Percentiles rank a stretch among this genome's conserved stretches.
phyloP scores from a whole-genome alignment of 805 yeast species.

The Yarrowia phangngaensis region DNA sequence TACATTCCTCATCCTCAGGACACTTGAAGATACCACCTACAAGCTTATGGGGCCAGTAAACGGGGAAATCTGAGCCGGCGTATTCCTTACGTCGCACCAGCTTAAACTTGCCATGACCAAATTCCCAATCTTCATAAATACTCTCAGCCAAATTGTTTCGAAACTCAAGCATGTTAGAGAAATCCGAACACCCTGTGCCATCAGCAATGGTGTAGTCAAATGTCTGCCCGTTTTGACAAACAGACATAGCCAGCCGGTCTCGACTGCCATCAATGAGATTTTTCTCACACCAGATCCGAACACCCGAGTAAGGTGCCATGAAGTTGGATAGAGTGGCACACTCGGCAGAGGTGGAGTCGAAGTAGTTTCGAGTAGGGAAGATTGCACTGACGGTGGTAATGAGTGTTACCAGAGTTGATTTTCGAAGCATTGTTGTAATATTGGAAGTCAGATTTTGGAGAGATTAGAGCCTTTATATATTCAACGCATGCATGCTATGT shows the following conservation, averaged over 20 bases:
- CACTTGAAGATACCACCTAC: constrained; percentile 65
- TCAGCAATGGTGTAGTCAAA: neutral
- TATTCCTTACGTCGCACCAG: constrained; percentile 55
- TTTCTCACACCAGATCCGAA: constrained; percentile 19
- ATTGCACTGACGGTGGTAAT: no score
- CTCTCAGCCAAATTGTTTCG: neutral
- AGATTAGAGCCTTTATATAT: no score
- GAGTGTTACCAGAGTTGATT: no score
- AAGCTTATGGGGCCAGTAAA: constrained; percentile 54
- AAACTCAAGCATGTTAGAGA: neutral
- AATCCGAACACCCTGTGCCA: neutral
- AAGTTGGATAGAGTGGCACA: constrained; percentile 11
- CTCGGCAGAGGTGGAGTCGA: neutral
- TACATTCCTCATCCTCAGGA: constrained; percentile 21
- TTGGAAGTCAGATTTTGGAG: no score
- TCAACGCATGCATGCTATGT: no score
- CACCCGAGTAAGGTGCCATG: constrained; percentile 21
- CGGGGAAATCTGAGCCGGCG: constrained; percentile 44
- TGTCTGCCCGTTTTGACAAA: constrained; percentile 12
- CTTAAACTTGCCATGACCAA: constrained; percentile 46
- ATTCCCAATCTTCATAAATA: constrained; percentile 7
- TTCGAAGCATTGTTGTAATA: no score
- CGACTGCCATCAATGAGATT: constrained; percentile 1
- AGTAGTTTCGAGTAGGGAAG: constrained; percentile 8
- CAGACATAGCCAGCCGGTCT: constrained; percentile 10